Evolutionary conservation across 208 protist genomes (phyloP).

Genomic region (Acanthamoeba sp.): DNA sequence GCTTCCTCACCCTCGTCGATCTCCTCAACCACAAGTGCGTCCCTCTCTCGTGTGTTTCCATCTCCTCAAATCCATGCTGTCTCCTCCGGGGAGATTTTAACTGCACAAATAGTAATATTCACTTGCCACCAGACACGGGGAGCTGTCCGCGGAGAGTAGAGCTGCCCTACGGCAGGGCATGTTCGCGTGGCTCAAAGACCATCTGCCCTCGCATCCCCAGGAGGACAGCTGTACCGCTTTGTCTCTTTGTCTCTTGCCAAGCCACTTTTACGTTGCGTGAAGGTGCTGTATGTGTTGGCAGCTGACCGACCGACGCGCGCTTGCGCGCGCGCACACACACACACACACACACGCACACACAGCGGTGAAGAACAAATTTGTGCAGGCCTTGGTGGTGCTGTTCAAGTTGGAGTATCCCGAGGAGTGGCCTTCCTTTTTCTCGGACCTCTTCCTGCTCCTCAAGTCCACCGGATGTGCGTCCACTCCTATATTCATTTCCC

Average conservation of each 20-base stretch:
- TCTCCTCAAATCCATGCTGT: too few relatives aligned
- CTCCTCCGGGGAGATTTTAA: not conserved
- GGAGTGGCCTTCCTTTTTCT: conserved; percentile 79
- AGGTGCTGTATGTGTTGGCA: not conserved
- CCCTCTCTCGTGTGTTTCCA: not conserved
- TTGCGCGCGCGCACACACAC: not conserved
- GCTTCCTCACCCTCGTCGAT: conserved; percentile 79
- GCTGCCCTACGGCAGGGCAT: conserved; percentile 29
- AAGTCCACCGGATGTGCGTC: not conserved
- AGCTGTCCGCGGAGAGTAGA: not conserved
- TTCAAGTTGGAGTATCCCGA: conserved; percentile 83
- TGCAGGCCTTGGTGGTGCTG: conserved; percentile 79
- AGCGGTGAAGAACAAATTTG: conserved; percentile 83
- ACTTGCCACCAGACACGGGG: not conserved
- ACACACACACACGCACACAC: too few relatives aligned
- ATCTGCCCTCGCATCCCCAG: conserved; percentile 58
- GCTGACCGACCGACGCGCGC: not conserved
- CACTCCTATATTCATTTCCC: not conserved
- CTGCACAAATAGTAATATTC: not conserved
- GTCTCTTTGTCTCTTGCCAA: not conserved
- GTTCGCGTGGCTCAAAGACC: conserved; percentile 70
- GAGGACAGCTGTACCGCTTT: conserved; percentile 51
- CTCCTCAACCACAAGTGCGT: conserved; percentile 73
- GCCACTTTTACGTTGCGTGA: too few relatives aligned
- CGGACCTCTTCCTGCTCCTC: conserved; percentile 14